phyloP scores from a whole-genome alignment of 768 basidiomycete genomes.

The Panus rudis region DNA sequence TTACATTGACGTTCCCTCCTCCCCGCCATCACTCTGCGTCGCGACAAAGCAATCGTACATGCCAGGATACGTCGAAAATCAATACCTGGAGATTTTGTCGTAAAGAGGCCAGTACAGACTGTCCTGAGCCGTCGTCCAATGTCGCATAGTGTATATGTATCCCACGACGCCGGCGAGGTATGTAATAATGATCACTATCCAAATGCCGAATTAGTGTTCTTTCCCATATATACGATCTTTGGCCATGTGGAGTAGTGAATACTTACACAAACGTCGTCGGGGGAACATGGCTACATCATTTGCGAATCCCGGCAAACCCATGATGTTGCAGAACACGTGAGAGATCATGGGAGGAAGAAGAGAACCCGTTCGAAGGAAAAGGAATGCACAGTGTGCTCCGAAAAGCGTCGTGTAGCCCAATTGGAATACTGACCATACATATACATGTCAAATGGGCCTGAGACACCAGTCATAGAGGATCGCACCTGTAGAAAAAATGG shows the following conservation, averaged over 20 bases:
- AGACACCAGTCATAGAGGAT: background rate
- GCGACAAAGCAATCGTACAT: too few relatives aligned
- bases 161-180: slow-evolving; percentile 56
- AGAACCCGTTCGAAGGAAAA: slow-evolving; percentile 83
- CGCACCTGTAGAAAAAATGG: slow-evolving; percentile 51
- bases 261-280: slow-evolving; percentile 5
- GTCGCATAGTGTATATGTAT: slow-evolving; percentile 46
- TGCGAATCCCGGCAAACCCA: slow-evolving; percentile 76
- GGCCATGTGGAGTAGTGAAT: too few relatives aligned
- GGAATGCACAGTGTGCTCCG: slow-evolving; percentile 79
- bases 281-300: slow-evolving; percentile 32
- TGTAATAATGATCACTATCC: slow-evolving; percentile 42
- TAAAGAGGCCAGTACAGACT: slow-evolving; percentile 42
- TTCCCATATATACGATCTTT: too few relatives aligned
- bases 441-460: background rate
- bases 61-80: too few relatives aligned
- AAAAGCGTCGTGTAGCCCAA: slow-evolving; percentile 88
- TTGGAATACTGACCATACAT: slow-evolving; percentile 79
- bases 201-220: slow-evolving; percentile 3
- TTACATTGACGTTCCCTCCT: too few relatives aligned
- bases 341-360: slow-evolving; percentile 70
- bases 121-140: slow-evolving; percentile 38
- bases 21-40: too few relatives aligned
- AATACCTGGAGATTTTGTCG: too few relatives aligned
- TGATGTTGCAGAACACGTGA: slow-evolving; percentile 90